Evolutionary conservation across 768 basidiomycete species (phyloP).

Genomic region (Boletus barrowsii): DNA sequence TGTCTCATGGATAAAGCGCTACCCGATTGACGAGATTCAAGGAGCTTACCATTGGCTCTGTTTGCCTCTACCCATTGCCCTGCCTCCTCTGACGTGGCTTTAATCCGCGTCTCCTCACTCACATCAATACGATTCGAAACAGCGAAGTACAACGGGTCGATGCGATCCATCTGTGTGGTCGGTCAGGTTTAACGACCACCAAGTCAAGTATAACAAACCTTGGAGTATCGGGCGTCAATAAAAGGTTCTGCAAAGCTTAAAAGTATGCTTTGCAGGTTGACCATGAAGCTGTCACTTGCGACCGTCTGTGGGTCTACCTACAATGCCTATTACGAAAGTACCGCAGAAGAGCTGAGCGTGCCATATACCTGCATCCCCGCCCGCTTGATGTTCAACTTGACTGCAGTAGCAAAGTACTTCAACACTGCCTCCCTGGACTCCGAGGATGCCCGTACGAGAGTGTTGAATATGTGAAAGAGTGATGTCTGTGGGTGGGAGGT

Average conservation of each 20-base stretch:
- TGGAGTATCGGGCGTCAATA: constrained; percentile 87
- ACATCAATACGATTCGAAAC: constrained; percentile 71
- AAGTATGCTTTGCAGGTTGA: constrained; percentile 81
- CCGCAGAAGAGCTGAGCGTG: background rate
- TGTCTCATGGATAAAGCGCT: constrained; percentile 21
- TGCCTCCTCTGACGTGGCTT: constrained; percentile 87
- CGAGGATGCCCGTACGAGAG: constrained; percentile 79
- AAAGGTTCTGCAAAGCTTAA: constrained; percentile 90
- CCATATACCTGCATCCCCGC: constrained; percentile 81
- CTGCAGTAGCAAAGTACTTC: constrained; percentile 71
- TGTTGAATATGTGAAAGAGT: constrained; percentile 85
- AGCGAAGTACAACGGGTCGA: constrained; percentile 81
- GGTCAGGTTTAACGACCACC: constrained; percentile 3
- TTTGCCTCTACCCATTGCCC: constrained; percentile 63
- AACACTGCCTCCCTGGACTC: constrained; percentile 79
- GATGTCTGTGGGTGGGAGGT: constrained; percentile 39
- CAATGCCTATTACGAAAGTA: background rate
- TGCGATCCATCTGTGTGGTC: constrained; percentile 72
- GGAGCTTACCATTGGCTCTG: constrained; percentile 41
- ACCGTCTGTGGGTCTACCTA: constrained; percentile 85
- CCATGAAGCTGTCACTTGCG: constrained; percentile 88
- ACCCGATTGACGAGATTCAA: background rate
- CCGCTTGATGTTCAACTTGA: constrained; percentile 77
- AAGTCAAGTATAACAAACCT: constrained; percentile 44
- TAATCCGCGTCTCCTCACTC: constrained; percentile 89